phyloP scores from a whole-genome alignment of 805 yeast species.

The Zygosaccharomyces bailii region DNA sequence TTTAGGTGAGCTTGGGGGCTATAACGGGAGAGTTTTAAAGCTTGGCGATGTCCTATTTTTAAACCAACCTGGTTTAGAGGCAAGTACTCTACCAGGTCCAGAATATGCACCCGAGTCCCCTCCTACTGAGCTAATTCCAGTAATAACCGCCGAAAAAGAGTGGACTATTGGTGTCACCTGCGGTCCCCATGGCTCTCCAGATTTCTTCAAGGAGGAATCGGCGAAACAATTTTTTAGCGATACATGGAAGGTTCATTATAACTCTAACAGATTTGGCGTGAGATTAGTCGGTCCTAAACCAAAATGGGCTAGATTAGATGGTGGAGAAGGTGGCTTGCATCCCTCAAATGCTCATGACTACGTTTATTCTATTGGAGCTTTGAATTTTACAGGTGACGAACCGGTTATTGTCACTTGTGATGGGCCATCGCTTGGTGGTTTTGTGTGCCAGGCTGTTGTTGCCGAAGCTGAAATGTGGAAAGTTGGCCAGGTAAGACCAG shows the following conservation, averaged over 20 bases:
- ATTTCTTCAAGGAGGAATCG: slow-evolving; percentile 76
- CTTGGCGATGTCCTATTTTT: slow-evolving; percentile 88
- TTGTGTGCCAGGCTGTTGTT: slow-evolving; percentile 94
- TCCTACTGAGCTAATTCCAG: slow-evolving; percentile 45
- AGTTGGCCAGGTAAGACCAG: slow-evolving; percentile 96
- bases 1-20: slow-evolving; percentile 87
- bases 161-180: slow-evolving; percentile 93
- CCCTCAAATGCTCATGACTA: slow-evolving; percentile 99
- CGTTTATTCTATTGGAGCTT: slow-evolving; percentile 93
- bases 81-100: slow-evolving; percentile 72
- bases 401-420: slow-evolving; percentile 96
- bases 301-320: slow-evolving; percentile 91
- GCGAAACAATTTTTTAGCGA: slow-evolving; percentile 69
- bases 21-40: slow-evolving; percentile 87
- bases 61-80: slow-evolving; percentile 68
- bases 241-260: slow-evolving; percentile 94
- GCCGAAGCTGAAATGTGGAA: slow-evolving; percentile 98
- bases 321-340: slow-evolving; percentile 97
- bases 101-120: slow-evolving; percentile 56
- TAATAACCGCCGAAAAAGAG: slow-evolving; percentile 30
- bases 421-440: slow-evolving; percentile 97
- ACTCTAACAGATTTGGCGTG: slow-evolving; percentile 95
- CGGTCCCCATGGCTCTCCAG: slow-evolving; percentile 98
- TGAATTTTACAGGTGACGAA: slow-evolving; percentile 97
- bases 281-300: slow-evolving; percentile 95